A percentile compares a stretch with the other conserved stretches of the same genome.
Evolutionary conservation across 148 eudicot genomes (phyloP).

Genomic region (Persicaria maculosa): DNA sequence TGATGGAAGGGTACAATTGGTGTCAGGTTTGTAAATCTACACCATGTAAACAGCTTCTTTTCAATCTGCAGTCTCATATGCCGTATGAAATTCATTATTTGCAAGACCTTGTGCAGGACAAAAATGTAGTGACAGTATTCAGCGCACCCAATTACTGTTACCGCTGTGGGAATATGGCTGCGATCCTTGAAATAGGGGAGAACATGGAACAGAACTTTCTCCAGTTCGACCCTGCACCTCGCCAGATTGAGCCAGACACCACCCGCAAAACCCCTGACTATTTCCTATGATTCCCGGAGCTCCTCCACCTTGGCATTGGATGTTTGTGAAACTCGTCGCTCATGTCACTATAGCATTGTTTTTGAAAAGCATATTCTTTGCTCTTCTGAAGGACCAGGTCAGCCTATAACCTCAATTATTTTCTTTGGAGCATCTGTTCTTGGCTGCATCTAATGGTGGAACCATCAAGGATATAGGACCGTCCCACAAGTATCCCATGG

Average conservation of each 20-base stretch:
- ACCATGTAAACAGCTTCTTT: neutral
- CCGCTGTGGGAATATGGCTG: slow-evolving; percentile 32
- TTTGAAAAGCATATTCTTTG: neutral
- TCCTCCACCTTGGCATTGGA: neutral
- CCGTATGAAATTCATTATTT: neutral
- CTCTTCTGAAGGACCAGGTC: slow-evolving; percentile 9
- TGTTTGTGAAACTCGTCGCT: neutral
- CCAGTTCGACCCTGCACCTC: slow-evolving; percentile 26
- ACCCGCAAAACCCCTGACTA: slow-evolving; percentile 18
- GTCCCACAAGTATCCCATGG: neutral
- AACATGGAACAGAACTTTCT: slow-evolving; percentile 26
- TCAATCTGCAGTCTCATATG: neutral
- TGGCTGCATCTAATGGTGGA: slow-evolving; percentile 1
- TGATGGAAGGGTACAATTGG: slow-evolving; percentile 33
- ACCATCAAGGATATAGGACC: neutral
- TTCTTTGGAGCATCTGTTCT: neutral
- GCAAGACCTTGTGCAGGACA: slow-evolving; percentile 17
- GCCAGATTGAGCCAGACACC: slow-evolving; percentile 20
- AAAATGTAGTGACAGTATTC: slow-evolving; percentile 30
- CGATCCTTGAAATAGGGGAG: slow-evolving; percentile 26
- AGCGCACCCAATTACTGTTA: slow-evolving; percentile 33
- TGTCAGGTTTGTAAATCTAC: slow-evolving; percentile 18
- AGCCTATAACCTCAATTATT: neutral
- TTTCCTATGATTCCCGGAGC: slow-evolving; percentile 10
- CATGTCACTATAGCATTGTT: neutral